Evolutionary conservation across 768 basidiomycete genomes (phyloP), one percentile per base, ranked within the genome.

Genomic region (Mycena capillaripes): DNA sequence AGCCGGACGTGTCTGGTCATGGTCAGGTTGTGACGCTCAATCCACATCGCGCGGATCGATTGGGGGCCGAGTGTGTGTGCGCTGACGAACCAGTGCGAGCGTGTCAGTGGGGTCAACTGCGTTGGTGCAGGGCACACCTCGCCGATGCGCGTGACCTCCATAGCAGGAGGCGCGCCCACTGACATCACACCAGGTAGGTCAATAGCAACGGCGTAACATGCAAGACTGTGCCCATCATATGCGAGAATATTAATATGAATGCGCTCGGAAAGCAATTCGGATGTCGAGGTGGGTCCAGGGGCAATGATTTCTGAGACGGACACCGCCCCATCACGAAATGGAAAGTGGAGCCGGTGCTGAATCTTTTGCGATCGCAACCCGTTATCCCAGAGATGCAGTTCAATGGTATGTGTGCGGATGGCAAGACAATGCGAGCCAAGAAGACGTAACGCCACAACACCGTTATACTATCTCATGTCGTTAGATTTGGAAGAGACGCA

Each of bases 31-130:
- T 66, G 52, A 32, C 89, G 83, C 78, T 90, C 88, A 7, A 90
- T 79, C 90, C 90, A 91, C 6, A 89, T 79, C 5, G 88, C 90
- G 3, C 90, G 84, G 60, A 82, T 85, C 0, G 86, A 89, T 70
- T 87, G 84, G 0, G 83, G 78, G 8, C 90, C 89, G 4, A 91
- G 75, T 2, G 81, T 78, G 72, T 85, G 85, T 2, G 90, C 76
- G 52, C 86, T 88, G 36, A 90, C 82, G 70, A 90, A 90, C 4
- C 87, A 88, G 6, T 84, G 84, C 2, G 84, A 78, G 44, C 69
- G 65, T 42, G 17, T 32, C 27, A 17, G 16, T 9, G 48, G 50
- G 30, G 16, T 71, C 14, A 58, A 48, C 30, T 29, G 72, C 12
- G 70, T 40, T 53, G 50, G 66, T 23, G 55, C 50, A 29, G 58